Base-by-base conservation (phyloP, 2,329 filamentous ascomycete genomes). In the Ilyonectria mors-panacis region DNA sequence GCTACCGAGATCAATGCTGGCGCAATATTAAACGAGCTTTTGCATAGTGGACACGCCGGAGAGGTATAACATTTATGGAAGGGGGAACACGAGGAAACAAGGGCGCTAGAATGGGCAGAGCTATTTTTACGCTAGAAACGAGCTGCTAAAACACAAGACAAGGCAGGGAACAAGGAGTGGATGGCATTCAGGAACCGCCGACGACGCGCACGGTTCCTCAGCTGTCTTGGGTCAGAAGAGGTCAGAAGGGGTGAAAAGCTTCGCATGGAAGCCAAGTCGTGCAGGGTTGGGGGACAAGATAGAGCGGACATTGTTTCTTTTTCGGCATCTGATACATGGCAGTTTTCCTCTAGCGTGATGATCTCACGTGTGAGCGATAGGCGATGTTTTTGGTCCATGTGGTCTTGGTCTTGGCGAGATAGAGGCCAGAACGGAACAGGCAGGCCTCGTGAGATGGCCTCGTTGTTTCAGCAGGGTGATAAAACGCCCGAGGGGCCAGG, bases 301-400 rank as follows among this genome's bases (percentile, higher is more conserved):
- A 12, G 12, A 12, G 30, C 30, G 30, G 30, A 12, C 30, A 26
- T 26, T 26, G 26, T 26, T 26, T 33, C 30, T 3, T 33, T 12
- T n/a, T 19, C 5, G 21, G 19, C 56, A 50, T 33, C 56, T 51
- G 33, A 51, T 44, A 23, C n/a, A 30, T 59, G 33, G 15, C 6
- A 35, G 42, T 42, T 13, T 44, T 21, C 44, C 33, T 28, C 19
- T n/a, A 21, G 48, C 60, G 59, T 73, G 71, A 74, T 28, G 26
- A 39, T 69, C 68, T 71, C 71, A 72, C 71, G 68, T 68, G 71
- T 47, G 59, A 64, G 42, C 37, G 21, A 30, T 26, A 9, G 19
- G 17, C 26, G n/a, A 15, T 42, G 39, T 42, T 42, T n/a, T 42
- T 42, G 15, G 39, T 17, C 17, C 39, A 42, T 42, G 39, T 42